Base-by-base conservation (phyloP, 2,329 filamentous ascomycete species). In the Paramyrothecium sp. region DNA sequence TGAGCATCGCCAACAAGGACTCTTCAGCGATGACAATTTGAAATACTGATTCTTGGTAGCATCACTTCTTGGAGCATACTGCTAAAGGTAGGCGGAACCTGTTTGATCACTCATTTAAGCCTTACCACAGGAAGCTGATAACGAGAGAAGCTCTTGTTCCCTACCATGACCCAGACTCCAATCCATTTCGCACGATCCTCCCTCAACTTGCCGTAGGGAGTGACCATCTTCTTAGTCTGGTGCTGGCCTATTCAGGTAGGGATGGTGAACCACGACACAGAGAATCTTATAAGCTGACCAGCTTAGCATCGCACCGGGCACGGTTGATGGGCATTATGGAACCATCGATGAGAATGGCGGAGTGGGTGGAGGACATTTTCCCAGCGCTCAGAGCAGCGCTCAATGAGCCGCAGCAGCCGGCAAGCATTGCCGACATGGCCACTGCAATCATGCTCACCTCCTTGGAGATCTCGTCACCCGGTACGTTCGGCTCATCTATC, bases 381-480 rank as follows among this genome's bases (percentile, higher is more conserved):
- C 89, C 89, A 0, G 84, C 86, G 17, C 80, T 96, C 20, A 84
- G 90, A 26, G 74, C 83, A 59, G 87, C 89, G 1, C 78, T 95
- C 21, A 79, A 82, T 58, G 81, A 87, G 55, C 80, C 82, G 1
- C 78, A 80, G 44, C 79, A 83, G 60, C 83, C 85, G 46, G 86
- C 92, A 12, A 88, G 89, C 1, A 87, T 92, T 63, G 84, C 85
- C 17, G 90, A 89, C 55, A 79, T 96, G 3, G 90, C 91, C 1
- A 91, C 90, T 0, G 89, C 91, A 8, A 92, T 96, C 60, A 92
- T 95, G 89, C 82, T 96, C 50, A 85, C 90, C 1, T 93, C 90
- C 2, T 78, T 95, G 20, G 90, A 95, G 67, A 94, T 95, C 56
- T 88, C 95, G 53, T 92, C 89, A 0, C 91, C 91, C 0, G 89